Evolutionary conservation across 306 rosid species (phyloP), one percentile per base, ranked within the genome.

Genomic region (Hippophae rhamnoides): DNA sequence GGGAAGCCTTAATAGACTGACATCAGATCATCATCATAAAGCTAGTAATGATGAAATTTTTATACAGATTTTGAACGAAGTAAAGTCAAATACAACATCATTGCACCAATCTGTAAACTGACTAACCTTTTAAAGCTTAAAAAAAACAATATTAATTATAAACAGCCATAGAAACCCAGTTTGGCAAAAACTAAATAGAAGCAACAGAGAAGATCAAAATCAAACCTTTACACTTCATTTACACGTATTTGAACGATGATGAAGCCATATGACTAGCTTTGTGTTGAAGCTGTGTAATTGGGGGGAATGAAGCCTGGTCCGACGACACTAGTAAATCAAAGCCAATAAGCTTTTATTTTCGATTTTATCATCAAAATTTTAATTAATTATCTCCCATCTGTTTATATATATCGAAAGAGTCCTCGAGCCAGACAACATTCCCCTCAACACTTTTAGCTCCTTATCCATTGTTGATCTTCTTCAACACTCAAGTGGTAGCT

Each of bases 271-370:
- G 47, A 64, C 38, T 2, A 31, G 9, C 38, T 31, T 31, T 31
- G 38, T 4, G 5, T 60, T 86, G 84, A 80, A 83, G 94, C 82
- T 43, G 64, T 70, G 38, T 14, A 72, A 86, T 92, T 92, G 99
- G 87, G 99, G 96, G 99, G 99, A 92, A 92, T 88, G 99, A 92
- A 92, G 99, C 99, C 99, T 92, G 99, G 99, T 92, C 99, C 99
- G 96, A 92, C 77, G 74, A 74, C 86, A 72, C 81, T 78, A 56
- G 49, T 46, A 42, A 43, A 13, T 50, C 60, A 5, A 40, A 60
- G 44, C n/a, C 14, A 40, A 44, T 7, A 13, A 18, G 23, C 23
- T 18, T 18, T 18, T 18, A 18, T 18, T 18, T 18, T 18, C 23
- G 23, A 18, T 18, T 18, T 18, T 18, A 18, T 18, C 23, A 18